These are phyloP conservation scores for Naganishia albida DNA, from an alignment of 1,284 basidiomycete genomes.

Conservation along the genomic window DNA sequence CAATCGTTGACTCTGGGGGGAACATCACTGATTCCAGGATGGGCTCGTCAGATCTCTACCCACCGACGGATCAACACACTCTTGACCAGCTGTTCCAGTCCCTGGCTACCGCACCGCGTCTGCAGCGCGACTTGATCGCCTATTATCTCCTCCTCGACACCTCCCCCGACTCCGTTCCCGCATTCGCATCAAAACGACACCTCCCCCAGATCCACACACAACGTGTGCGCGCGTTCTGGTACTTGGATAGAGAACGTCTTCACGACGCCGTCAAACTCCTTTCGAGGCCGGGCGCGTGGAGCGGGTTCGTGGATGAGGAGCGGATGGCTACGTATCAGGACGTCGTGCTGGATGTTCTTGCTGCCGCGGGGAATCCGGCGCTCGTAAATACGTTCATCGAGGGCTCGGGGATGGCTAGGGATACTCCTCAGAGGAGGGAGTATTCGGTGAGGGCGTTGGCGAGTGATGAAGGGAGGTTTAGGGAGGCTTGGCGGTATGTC, in stretches of 20 bases:
- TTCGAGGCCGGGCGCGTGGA: constrained; percentile 3
- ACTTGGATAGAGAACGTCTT: background rate
- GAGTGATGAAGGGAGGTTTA: constrained; percentile 5
- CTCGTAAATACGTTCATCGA: constrained; percentile 2
- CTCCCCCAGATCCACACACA: background rate
- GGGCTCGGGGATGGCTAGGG: constrained; percentile 2
- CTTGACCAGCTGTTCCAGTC: background rate
- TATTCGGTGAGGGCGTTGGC: constrained; percentile 12
- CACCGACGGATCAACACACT: background rate
- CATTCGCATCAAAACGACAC: constrained; percentile 1
- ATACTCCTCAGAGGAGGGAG: constrained; percentile 8
- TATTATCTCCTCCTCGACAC: constrained; percentile 30
- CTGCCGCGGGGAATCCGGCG: background rate
- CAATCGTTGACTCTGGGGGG: background rate
- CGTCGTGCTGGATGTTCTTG: background rate
- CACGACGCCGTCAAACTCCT: constrained; percentile 16
- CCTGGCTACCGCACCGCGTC: background rate
- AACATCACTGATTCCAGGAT: background rate
- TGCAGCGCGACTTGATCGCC: constrained; percentile 14
- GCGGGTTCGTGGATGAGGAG: background rate
- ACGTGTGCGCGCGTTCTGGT: constrained; percentile 21
- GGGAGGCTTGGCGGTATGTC: constrained; percentile 22
- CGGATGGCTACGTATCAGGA: constrained; percentile 5
- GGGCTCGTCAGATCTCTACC: background rate
- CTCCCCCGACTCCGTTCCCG: background rate